These are phyloP conservation scores for Poa annua DNA, from an alignment of 176 grass and related monocot species.

Conservation along the genomic window DNA sequence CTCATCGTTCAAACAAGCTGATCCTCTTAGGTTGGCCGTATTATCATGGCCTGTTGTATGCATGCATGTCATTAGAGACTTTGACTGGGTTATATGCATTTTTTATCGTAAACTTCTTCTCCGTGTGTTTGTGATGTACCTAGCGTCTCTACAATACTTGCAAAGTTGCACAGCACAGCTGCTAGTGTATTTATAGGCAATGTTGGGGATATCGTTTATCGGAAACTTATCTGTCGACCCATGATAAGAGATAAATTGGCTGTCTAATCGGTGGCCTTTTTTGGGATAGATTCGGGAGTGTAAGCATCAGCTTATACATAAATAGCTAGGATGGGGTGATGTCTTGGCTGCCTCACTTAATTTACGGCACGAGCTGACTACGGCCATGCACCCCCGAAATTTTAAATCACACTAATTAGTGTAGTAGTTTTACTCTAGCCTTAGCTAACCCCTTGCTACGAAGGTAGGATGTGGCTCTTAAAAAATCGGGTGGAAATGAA, in stretches of 20 bases:
- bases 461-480: background rate
- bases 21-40: background rate
- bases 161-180: slow-evolving; percentile 25
- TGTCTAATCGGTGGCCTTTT: too few relatives aligned
- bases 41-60: background rate
- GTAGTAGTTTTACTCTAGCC: background rate
- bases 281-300: slow-evolving; percentile 34
- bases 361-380: too few relatives aligned
- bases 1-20: slow-evolving; percentile 14
- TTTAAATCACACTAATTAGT: too few relatives aligned
- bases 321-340: too few relatives aligned
- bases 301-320: slow-evolving; percentile 37
- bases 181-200: slow-evolving; percentile 1
- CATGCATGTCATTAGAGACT: slow-evolving; percentile 8
- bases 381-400: too few relatives aligned
- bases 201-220: too few relatives aligned
- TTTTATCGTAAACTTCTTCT: background rate
- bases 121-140: background rate
- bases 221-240: too few relatives aligned
- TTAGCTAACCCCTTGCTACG: background rate
- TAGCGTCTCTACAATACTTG: background rate
- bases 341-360: too few relatives aligned
- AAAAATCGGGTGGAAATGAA: slow-evolving; percentile 17
- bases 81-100: background rate
- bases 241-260: too few relatives aligned